phyloP scores from a whole-genome alignment of 1,284 basidiomycete species.

The Dichomitus squalens region DNA sequence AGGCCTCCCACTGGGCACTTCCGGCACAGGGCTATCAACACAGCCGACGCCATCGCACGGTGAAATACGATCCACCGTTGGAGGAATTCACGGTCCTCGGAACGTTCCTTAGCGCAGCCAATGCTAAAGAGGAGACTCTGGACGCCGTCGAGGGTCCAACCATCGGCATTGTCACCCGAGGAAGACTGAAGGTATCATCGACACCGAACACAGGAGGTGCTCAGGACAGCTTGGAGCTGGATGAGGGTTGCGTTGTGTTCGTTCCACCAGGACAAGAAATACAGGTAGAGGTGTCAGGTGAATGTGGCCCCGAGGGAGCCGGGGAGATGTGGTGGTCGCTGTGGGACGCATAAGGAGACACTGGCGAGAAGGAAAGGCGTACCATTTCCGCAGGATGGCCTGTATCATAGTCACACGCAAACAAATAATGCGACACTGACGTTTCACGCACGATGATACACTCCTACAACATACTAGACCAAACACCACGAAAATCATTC shows the following conservation, averaged over 20 bases:
- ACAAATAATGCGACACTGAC: background rate
- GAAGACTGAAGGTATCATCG: conserved; percentile 40
- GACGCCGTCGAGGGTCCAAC: conserved; percentile 77
- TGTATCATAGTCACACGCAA: background rate
- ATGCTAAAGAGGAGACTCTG: conserved; percentile 50
- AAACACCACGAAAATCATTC: background rate
- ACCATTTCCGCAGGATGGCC: background rate
- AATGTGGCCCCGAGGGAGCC: conserved; percentile 34
- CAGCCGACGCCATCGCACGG: conserved; percentile 33
- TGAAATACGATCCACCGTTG: conserved; percentile 89
- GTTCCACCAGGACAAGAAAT: conserved; percentile 71
- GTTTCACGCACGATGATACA: background rate
- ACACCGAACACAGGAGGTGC: conserved; percentile 38
- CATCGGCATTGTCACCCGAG: conserved; percentile 76
- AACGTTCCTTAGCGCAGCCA: conserved; percentile 49
- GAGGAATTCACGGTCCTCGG: conserved; percentile 91
- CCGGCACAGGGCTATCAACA: conserved; percentile 51
- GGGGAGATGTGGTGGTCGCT: conserved; percentile 34
- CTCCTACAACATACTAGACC: background rate
- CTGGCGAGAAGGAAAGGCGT: background rate
- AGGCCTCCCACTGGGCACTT: conserved; percentile 71
- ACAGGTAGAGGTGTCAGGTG: conserved; percentile 43
- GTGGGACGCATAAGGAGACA: conserved; percentile 9
- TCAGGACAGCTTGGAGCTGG: conserved; percentile 46
- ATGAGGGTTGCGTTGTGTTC: conserved; percentile 79